Evolutionary conservation across 306 rosid species (phyloP), one percentile per base, ranked within the genome.

Genomic region (Castanea mollissima): DNA sequence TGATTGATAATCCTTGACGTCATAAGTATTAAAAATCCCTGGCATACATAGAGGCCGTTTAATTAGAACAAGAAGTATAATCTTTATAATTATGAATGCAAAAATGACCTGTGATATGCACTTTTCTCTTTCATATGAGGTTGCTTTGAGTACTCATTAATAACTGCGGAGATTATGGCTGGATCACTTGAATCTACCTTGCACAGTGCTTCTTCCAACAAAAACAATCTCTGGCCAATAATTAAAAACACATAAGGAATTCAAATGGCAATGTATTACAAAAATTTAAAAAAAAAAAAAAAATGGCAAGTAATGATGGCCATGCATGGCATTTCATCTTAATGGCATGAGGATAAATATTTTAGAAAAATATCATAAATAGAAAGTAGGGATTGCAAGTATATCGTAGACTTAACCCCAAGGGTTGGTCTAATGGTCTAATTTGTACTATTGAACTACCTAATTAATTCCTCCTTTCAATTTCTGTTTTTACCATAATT

Each of bases 201-300:
- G 85, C 51, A 85, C 44, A 94, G 85, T 23, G 85, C 90, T 88
- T 88, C 97, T 90, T 94, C 98, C 82, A 94, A 81, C 57, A 72
- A 52, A 74, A 86, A 57, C 77, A 94, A 75, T 65, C 82, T 89
- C 98, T 92, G 89, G 79, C 5, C 69, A 82, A 55, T 29, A 80
- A 84, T 74, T 12, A 75, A 70, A 81, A 72, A 68, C 82, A 71
- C 54, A 81, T 10, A 31, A 55, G 14, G 52, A 15, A 70, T 44
- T 82, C 57, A 29, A 83, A 44, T 46, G 27, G 80, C 80, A 70
- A 21, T 19, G 18, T 49, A 3, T 3, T 12, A 49, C 54, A 49
- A 49, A 49, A 12, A 6, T 10, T 23, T 25, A 25, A 25, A 49
- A 49, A 13, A 49, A 49, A 11, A 71, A 65, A 69, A 79, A 57